Conservation (phyloP, 129 eudicot genomes). For the Daucus carota region DH1_v3.0 NC_030383.2:58686501-58687000, state of each 20-base stretch:
- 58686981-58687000: conserved; percentile 22
- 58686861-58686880: conserved; percentile 22
- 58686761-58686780: conserved; percentile 24
- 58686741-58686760: conserved; percentile 49
- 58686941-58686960: conserved; percentile 19
- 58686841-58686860: conserved; percentile 19
- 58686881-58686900: conserved; percentile 37
- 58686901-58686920: conserved; percentile 22
- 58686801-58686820: conserved; percentile 22
- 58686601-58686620: conserved; percentile 30
- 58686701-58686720: conserved; percentile 34
- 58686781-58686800: conserved; percentile 12
- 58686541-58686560: not conserved
- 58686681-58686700: conserved; percentile 55
- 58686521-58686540: not conserved
- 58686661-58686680: conserved; percentile 29
- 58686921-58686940: conserved; percentile 23
- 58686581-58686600: conserved; percentile 46
- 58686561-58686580: conserved; percentile 33
- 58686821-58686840: conserved; percentile 27
- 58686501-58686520: too few relatives aligned
- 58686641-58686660: conserved; percentile 33
- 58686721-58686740: conserved; percentile 37
- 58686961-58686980: conserved; percentile 13
- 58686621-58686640: conserved; percentile 33